These are phyloP conservation scores for Sphaerobolus stellatus DNA, from an alignment of 1,284 basidiomycete genomes.

Conservation along the genomic window DNA sequence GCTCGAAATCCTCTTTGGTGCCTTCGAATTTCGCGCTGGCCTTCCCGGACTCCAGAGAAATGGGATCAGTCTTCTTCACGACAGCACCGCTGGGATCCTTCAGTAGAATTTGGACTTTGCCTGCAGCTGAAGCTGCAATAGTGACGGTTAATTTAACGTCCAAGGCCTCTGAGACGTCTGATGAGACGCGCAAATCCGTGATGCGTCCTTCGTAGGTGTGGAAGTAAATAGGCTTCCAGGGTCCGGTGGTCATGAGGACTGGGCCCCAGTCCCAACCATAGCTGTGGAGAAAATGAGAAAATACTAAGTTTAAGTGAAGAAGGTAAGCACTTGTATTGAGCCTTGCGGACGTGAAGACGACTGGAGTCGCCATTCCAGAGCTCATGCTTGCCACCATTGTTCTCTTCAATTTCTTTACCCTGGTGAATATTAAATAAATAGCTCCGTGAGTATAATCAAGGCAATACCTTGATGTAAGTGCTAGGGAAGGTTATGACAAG, in stretches of 20 bases:
- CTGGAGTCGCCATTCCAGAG: constrained; percentile 89
- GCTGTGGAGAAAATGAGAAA: constrained; percentile 37
- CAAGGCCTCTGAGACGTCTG: constrained; percentile 51
- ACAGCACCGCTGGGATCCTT: constrained; percentile 15
- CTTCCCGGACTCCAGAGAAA: constrained; percentile 27
- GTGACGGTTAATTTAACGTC: too few species aligned
- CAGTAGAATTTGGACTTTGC: constrained; percentile 38
- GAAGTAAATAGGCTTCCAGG: constrained; percentile 75
- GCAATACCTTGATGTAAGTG: constrained; percentile 64
- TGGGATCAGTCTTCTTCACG: constrained; percentile 3
- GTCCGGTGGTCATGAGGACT: constrained; percentile 73
- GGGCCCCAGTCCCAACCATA: constrained; percentile 90
- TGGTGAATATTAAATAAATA: not conserved
- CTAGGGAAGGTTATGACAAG: constrained; percentile 72
- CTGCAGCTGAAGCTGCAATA: constrained; percentile 41
- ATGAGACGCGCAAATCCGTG: constrained; percentile 59
- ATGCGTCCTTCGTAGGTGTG: constrained; percentile 68
- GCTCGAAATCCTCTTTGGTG: constrained; percentile 53
- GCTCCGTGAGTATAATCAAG: not conserved
- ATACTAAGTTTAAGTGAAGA: not conserved
- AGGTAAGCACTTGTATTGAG: constrained; percentile 72
- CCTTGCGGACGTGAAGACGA: constrained; percentile 84
- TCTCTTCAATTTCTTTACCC: constrained; percentile 45
- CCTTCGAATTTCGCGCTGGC: constrained; percentile 52
- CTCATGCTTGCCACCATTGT: constrained; percentile 54